Evolutionary conservation across 2,329 filamentous ascomycete species (phyloP).

Genomic region (Paramyrothecium sp.): DNA sequence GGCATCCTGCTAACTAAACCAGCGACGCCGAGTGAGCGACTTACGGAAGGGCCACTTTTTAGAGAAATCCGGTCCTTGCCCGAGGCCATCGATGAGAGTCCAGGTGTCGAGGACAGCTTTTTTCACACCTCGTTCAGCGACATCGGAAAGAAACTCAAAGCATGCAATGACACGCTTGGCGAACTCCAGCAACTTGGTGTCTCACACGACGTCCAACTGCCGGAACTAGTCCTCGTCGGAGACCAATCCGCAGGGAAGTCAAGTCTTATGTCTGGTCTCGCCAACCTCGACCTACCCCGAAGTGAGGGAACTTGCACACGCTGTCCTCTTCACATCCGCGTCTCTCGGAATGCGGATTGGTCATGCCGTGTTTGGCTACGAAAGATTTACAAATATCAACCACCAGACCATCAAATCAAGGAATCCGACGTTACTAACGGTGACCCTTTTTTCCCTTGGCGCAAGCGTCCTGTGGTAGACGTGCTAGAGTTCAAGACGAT

Average conservation of each 20-base stretch:
- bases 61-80: slow-evolving; percentile 32
- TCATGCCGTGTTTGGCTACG: slow-evolving; percentile 67
- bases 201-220: slow-evolving; percentile 67
- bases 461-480: slow-evolving; percentile 39
- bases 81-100: slow-evolving; percentile 17
- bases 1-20: slow-evolving; percentile 8
- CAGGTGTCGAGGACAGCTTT: slow-evolving; percentile 33
- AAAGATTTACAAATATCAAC: slow-evolving; percentile 59
- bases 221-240: slow-evolving; percentile 79
- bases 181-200: slow-evolving; percentile 72
- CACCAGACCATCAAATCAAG: slow-evolving; percentile 36
- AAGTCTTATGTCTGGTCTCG: slow-evolving; percentile 62
- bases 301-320: slow-evolving; percentile 73
- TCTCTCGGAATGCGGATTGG: slow-evolving; percentile 61
- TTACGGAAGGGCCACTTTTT: slow-evolving; percentile 33
- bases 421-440: slow-evolving; percentile 45
- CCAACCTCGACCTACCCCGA: slow-evolving; percentile 70
- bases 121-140: slow-evolving; percentile 44
- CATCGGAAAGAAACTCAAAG: slow-evolving; percentile 63
- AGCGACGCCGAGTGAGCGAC: slow-evolving; percentile 36
- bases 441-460: slow-evolving; percentile 67
- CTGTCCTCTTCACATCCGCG: slow-evolving; percentile 77
- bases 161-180: slow-evolving; percentile 63
- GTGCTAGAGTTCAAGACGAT: slow-evolving; percentile 64
- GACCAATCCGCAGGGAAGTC: slow-evolving; percentile 86